Percentiles rank a stretch among this genome's conserved stretches.
These are phyloP conservation scores for Dryas integrifolia DNA, from an alignment of 331 rosid genomes.

Conservation along the genomic window DNA sequence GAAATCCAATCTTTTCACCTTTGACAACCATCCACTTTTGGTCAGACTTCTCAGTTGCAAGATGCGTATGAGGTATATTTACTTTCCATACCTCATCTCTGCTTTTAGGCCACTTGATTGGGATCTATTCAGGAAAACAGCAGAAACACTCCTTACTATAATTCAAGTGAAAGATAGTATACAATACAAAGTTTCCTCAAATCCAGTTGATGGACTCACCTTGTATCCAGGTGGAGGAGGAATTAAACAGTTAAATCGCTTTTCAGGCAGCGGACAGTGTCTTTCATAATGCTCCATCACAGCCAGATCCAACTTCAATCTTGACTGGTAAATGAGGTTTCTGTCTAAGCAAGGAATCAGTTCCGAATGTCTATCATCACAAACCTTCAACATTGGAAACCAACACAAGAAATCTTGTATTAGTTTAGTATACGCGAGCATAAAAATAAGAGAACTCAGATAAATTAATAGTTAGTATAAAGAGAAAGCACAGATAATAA, in stretches of 20 bases:
- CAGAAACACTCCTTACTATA: constrained; percentile 4
- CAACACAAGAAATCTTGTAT: not conserved
- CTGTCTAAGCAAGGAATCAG: constrained; percentile 69
- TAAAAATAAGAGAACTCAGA: not conserved
- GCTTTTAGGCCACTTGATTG: constrained; percentile 71
- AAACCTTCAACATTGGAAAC: constrained; percentile 44
- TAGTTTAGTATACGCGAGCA: not conserved
- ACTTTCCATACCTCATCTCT: constrained; percentile 79
- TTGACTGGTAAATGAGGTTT: constrained; percentile 59
- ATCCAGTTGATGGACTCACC: constrained; percentile 41
- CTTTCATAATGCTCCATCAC: constrained; percentile 77
- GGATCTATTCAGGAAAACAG: constrained; percentile 42
- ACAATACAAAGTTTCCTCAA: not conserved
- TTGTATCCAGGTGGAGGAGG: constrained; percentile 74
- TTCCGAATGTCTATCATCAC: constrained; percentile 66
- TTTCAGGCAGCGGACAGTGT: constrained; percentile 64
- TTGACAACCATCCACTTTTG: constrained; percentile 75
- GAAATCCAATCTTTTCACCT: constrained; percentile 71
- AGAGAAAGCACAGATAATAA: constrained; percentile 8
- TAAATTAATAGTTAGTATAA: not conserved
- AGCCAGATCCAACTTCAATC: constrained; percentile 61
- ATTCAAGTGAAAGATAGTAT: constrained; percentile 6
- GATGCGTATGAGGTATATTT: constrained; percentile 74
- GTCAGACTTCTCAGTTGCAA: constrained; percentile 72
- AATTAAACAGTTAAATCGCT: constrained; percentile 60